These are phyloP conservation scores for Aspergillus quadricinctus DNA, from an alignment of 2,329 filamentous ascomycete species.

Conservation along the genomic window DNA sequence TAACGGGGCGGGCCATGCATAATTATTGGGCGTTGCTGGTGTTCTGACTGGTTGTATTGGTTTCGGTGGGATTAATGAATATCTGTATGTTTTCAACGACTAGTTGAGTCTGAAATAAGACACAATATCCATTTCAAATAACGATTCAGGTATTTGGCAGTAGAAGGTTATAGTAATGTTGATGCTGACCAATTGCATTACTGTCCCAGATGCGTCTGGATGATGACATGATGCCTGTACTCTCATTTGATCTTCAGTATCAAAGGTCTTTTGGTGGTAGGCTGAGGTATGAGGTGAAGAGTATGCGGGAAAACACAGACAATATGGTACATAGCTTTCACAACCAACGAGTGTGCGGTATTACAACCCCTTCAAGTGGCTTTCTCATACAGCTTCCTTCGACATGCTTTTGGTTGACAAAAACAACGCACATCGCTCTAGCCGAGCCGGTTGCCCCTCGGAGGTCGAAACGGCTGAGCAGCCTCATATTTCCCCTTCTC, in stretches of 20 bases:
- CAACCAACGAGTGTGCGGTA: not conserved
- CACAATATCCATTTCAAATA: not conserved
- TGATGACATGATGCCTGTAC: not conserved
- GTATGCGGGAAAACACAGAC: not conserved
- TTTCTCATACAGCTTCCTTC: not conserved
- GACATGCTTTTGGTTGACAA: not conserved
- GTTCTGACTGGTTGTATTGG: not conserved
- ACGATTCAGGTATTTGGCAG: not conserved
- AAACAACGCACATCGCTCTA: constrained; percentile 26
- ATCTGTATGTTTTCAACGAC: not conserved
- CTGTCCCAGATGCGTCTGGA: not conserved
- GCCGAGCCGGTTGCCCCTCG: constrained; percentile 82
- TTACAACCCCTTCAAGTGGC: not conserved
- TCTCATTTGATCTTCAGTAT: not conserved
- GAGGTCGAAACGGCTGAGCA: constrained; percentile 66
- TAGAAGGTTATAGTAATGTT: no score
- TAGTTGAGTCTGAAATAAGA: not conserved
- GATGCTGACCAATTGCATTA: not conserved
- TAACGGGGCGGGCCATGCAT: not conserved
- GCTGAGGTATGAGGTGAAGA: not conserved
- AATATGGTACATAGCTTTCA: not conserved
- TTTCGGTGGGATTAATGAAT: not conserved
- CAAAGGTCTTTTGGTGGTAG: not conserved
- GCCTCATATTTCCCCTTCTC: constrained; percentile 93
- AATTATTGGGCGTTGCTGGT: not conserved